A percentile compares a stretch with the other conserved stretches of the same genome.
These are phyloP conservation scores for Nicotiana obtusifolia DNA, from an alignment of 257 asterid genomes.

Conservation along the genomic window DNA sequence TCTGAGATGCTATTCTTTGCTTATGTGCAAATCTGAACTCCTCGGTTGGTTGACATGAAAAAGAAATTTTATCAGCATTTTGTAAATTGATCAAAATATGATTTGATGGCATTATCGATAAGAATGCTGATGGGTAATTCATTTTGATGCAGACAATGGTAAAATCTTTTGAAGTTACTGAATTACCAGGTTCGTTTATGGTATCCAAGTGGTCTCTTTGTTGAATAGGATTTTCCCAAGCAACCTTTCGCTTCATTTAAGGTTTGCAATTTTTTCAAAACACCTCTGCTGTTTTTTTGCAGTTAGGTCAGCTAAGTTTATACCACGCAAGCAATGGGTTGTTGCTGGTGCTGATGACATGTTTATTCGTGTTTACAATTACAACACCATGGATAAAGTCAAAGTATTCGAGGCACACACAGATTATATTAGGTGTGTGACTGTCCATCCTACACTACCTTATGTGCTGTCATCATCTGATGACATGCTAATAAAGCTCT, in stretches of 20 bases:
- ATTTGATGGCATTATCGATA: not conserved
- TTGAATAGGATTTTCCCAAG: not conserved
- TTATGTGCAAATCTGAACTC: not conserved
- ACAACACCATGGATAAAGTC: slow-evolving; percentile 97
- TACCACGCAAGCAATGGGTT: slow-evolving; percentile 94
- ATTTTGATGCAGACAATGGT: slow-evolving; percentile 71
- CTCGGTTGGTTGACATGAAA: not conserved
- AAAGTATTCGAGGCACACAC: slow-evolving; percentile 95
- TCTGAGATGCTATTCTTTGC: not conserved
- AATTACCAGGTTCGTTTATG: slow-evolving; percentile 73
- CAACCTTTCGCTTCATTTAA: not conserved
- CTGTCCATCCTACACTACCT: slow-evolving; percentile 96
- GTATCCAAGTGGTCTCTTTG: slow-evolving; percentile 10
- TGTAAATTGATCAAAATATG: not conserved
- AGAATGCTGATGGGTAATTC: slow-evolving; percentile 2
- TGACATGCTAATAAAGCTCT: slow-evolving; percentile 98
- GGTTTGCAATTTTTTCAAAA: slow-evolving; percentile 9
- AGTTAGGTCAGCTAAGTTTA: slow-evolving; percentile 95
- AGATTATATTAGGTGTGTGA: slow-evolving; percentile 95
- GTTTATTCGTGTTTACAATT: slow-evolving; percentile 91
- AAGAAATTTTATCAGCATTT: not conserved
- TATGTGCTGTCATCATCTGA: slow-evolving; percentile 97
- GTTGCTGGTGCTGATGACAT: slow-evolving; percentile 99
- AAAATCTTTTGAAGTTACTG: slow-evolving; percentile 92
- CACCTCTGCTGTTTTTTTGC: slow-evolving; percentile 23